Percentiles rank a stretch among this genome's conserved stretches.
Evolutionary conservation across 2,329 filamentous ascomycete species (phyloP).

Genomic region (Monosporascus sp.): DNA sequence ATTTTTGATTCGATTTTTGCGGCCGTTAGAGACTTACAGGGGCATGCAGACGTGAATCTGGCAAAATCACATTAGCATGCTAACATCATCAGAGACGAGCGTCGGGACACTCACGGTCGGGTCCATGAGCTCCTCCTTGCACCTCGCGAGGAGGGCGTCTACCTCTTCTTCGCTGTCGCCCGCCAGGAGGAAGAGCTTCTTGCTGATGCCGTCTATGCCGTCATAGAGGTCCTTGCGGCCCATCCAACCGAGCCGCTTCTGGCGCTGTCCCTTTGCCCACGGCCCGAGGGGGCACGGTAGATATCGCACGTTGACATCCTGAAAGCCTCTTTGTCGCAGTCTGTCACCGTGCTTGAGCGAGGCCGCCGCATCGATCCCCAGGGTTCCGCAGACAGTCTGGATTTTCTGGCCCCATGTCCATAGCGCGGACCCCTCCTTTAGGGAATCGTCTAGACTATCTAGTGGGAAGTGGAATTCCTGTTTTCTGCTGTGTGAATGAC

Average conservation of each 20-base stretch:
- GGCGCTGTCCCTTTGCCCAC: constrained; percentile 14
- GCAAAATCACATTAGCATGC: not conserved
- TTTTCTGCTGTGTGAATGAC: not conserved
- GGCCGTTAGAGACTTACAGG: constrained; percentile 4
- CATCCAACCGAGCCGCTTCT: constrained; percentile 18
- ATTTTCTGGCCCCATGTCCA: constrained; percentile 12
- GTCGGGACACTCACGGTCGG: constrained; percentile 1
- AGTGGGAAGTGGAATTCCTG: constrained; percentile 14
- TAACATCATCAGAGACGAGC: not conserved
- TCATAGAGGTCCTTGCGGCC: constrained; percentile 16
- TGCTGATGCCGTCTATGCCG: constrained; percentile 17
- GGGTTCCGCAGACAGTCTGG: constrained; percentile 3
- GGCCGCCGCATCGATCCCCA: constrained; percentile 12
- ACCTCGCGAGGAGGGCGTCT: constrained; percentile 6
- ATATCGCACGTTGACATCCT: constrained; percentile 11
- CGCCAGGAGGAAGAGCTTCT: constrained; percentile 24
- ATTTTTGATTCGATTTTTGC: not conserved
- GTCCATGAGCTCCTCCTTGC: constrained; percentile 11
- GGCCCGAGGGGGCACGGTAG: constrained; percentile 13
- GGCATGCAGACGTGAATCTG: constrained; percentile 14
- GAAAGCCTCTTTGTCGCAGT: constrained; percentile 13
- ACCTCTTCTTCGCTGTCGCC: constrained; percentile 12
- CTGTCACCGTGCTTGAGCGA: constrained; percentile 10
- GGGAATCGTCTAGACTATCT: constrained; percentile 8
- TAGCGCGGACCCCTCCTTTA: constrained; percentile 7